Base-by-base conservation (phyloP, 2,329 filamentous ascomycete species). In the Didymella pomorum region DNA sequence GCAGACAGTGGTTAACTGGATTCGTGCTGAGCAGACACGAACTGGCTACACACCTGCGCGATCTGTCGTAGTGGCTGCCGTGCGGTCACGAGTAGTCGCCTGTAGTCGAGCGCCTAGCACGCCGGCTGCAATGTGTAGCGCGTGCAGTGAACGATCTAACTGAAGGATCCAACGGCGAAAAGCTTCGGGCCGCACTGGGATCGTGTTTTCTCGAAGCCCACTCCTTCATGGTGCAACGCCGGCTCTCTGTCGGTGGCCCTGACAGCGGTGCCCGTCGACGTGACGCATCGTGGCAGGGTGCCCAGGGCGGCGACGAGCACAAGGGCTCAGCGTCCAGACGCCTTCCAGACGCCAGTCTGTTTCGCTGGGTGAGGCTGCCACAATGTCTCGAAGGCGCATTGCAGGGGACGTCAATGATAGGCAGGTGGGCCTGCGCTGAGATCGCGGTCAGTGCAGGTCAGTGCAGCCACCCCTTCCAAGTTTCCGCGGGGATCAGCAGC, bases 161-260 rank as follows among this genome's bases (percentile, higher is more conserved):
- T 69, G 66, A 69, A 62, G 62, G 67, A 70, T 68, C 39, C 66
- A 64, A 75, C 73, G 74, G 71, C 67, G 63, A 74, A 70, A 69
- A 72, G 70, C 69, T 72, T 58, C 74, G 74, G 74, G 73, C 74
- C 74, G 74, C 73, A 63, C 73, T 73, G 73, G 73, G 56, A 66
- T 73, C 62, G 65, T 66, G 67, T 69, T 66, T 76, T 75, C 72
- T 76, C 70, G 73, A 77, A 76, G 71, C 66, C 68, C 66, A 60
- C 64, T 69, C 61, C 66, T 62, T 56, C 56, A 65, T 69, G 65
- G 70, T 67, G 66, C 66, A 62, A 63, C 65, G 55, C 64, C 67
- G 62, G 64, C 63, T 52, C 56, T 62, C 64, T 61, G 66, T 65
- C 68, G 61, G 64, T 64, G 63, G 53, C 60, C 68, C 68, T 72